Percentiles rank a stretch among this genome's conserved stretches.
These are phyloP conservation scores for Aspergillus sp. DNA, from an alignment of 2,329 filamentous ascomycete species.

Conservation along the genomic window DNA sequence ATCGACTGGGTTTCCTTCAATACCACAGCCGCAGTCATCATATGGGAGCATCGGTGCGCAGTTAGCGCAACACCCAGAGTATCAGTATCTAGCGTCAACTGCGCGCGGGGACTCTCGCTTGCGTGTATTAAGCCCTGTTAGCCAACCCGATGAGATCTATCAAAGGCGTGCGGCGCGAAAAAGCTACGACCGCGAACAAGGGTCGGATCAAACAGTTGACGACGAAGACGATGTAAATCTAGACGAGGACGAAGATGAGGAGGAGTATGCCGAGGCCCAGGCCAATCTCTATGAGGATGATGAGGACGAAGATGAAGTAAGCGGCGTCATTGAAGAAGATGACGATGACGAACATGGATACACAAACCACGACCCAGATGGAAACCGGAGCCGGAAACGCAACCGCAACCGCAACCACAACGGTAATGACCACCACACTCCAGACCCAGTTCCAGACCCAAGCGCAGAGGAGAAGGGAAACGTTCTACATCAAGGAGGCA, in stretches of 20 bases:
- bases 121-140: constrained; percentile 79
- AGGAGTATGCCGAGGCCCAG: constrained; percentile 37
- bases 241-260: constrained; percentile 36
- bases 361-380: constrained; percentile 1
- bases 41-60: constrained; percentile 39
- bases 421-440: constrained; percentile 12
- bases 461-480: constrained; percentile 12
- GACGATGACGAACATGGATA: constrained; percentile 1
- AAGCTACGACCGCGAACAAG: constrained; percentile 30
- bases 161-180: constrained; percentile 30
- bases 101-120: constrained; percentile 50
- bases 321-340: constrained; percentile 3
- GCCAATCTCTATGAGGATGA: constrained; percentile 32
- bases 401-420: constrained; percentile 9
- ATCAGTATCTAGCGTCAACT: constrained; percentile 49
- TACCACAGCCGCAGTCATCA: constrained; percentile 32
- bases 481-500: constrained; percentile 1
- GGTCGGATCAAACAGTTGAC: constrained; percentile 25
- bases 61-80: constrained; percentile 35
- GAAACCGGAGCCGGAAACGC: background rate
- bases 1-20: constrained; percentile 27
- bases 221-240: constrained; percentile 36
- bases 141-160: constrained; percentile 70
- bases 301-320: constrained; percentile 9
- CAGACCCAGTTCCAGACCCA: constrained; percentile 7